phyloP scores from a whole-genome alignment of 306 rosid species.

The Spatholobus suberectus region DNA sequence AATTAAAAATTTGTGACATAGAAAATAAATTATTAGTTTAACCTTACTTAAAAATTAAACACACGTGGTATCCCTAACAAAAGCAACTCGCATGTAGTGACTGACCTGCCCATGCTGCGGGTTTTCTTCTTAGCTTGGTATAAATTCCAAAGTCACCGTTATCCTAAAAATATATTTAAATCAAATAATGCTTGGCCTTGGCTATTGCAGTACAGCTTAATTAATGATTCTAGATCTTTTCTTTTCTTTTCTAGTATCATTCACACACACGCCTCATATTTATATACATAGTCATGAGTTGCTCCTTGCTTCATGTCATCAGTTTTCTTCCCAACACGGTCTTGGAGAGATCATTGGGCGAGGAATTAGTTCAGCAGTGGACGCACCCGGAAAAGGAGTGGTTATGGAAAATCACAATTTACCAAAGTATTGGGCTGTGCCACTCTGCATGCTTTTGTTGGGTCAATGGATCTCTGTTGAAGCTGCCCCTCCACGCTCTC shows the following conservation, averaged over 20 bases:
- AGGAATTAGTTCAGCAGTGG: too few relatives aligned
- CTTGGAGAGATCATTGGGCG: not conserved
- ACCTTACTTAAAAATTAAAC: not conserved
- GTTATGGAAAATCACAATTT: slow-evolving; percentile 22
- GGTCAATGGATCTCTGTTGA: slow-evolving; percentile 24
- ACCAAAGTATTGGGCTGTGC: not conserved
- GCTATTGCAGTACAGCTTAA: not conserved
- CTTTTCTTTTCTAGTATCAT: not conserved
- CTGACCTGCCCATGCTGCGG: not conserved
- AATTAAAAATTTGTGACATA: too few relatives aligned
- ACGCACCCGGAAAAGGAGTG: not conserved
- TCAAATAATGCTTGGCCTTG: not conserved
- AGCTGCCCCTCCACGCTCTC: slow-evolving; percentile 40
- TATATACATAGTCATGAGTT: too few relatives aligned
- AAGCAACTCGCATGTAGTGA: not conserved
- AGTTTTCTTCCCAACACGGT: not conserved
- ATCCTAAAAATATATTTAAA: not conserved
- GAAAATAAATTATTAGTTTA: too few relatives aligned
- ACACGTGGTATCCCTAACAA: not conserved
- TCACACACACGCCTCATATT: not conserved
- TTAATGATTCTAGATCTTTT: not conserved
- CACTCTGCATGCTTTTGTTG: slow-evolving; percentile 34
- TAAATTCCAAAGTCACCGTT: not conserved
- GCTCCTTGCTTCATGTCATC: not conserved
- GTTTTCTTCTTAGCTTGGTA: not conserved